phyloP scores from a whole-genome alignment of 1,284 basidiomycete species.

The Fistulina hepatica region DNA sequence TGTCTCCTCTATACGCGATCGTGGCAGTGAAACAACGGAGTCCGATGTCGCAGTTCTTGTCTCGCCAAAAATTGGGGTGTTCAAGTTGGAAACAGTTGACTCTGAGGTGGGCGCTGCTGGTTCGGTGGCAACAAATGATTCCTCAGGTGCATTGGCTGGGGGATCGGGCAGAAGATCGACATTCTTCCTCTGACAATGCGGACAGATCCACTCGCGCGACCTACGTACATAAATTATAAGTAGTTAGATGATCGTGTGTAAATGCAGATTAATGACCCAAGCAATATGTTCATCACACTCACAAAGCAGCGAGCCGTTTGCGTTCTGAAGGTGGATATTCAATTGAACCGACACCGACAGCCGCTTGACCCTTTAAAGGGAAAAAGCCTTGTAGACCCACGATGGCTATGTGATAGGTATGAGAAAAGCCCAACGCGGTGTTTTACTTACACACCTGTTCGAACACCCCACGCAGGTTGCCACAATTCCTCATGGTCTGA shows the following conservation, averaged over 20 bases:
- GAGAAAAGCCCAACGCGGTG: neutral
- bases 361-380: conserved; percentile 78
- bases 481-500: conserved; percentile 82
- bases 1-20: too few relatives aligned
- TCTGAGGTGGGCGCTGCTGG: conserved; percentile 6
- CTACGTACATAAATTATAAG: conserved; percentile 27
- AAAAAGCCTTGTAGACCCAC: conserved; percentile 89
- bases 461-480: conserved; percentile 97
- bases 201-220: conserved; percentile 75
- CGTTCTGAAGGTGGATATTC: conserved; percentile 74
- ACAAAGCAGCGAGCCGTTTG: conserved; percentile 72
- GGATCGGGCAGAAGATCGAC: conserved; percentile 62
- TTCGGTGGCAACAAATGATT: conserved; percentile 5
- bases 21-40: too few relatives aligned
- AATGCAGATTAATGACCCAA: too few relatives aligned
- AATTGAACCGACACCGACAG: conserved; percentile 84
- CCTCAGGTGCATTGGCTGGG: conserved; percentile 10
- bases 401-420: conserved; percentile 45
- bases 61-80: conserved; percentile 3
- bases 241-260: conserved; percentile 9
- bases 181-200: conserved; percentile 62
- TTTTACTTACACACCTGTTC: conserved; percentile 53
- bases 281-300: conserved; percentile 22
- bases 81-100: neutral
- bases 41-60: too few relatives aligned